Evolutionary conservation across 179 eudicot genomes (phyloP).

Genomic region (Beta lomatogona): DNA sequence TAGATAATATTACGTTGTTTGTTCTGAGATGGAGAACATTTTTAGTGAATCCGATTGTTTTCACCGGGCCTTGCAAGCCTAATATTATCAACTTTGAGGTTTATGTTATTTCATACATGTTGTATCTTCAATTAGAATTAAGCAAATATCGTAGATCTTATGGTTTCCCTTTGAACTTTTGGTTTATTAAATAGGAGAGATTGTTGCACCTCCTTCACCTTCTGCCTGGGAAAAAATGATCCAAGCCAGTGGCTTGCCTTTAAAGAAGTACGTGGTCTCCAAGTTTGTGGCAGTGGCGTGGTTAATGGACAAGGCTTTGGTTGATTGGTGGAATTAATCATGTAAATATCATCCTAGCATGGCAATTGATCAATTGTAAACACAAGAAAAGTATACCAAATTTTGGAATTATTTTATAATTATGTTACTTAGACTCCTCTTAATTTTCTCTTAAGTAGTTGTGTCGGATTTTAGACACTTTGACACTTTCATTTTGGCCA

Average conservation of each 20-base stretch:
- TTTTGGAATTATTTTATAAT: no score
- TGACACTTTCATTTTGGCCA: no score
- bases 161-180: background rate
- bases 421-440: background rate
- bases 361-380: no score
- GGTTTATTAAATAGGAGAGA: slow-evolving; percentile 28
- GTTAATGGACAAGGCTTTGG: slow-evolving; percentile 34
- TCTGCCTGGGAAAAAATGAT: slow-evolving; percentile 48
- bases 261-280: slow-evolving; percentile 36
- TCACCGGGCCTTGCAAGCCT: slow-evolving; percentile 62
- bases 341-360: no score
- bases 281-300: slow-evolving; percentile 44
- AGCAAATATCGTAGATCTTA: no score
- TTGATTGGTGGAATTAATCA: no score
- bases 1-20: slow-evolving; percentile 27
- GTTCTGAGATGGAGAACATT: slow-evolving; percentile 46
- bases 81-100: slow-evolving; percentile 44
- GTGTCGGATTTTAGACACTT: background rate
- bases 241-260: slow-evolving; percentile 56
- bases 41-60: slow-evolving; percentile 45
- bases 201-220: slow-evolving; percentile 54
- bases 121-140: background rate
- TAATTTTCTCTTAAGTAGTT: background rate
- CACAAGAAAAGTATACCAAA: no score
- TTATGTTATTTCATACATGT: background rate